phyloP scores from a whole-genome alignment of 2,329 filamentous ascomycete species.

The Ceratocystis albifundus region DNA sequence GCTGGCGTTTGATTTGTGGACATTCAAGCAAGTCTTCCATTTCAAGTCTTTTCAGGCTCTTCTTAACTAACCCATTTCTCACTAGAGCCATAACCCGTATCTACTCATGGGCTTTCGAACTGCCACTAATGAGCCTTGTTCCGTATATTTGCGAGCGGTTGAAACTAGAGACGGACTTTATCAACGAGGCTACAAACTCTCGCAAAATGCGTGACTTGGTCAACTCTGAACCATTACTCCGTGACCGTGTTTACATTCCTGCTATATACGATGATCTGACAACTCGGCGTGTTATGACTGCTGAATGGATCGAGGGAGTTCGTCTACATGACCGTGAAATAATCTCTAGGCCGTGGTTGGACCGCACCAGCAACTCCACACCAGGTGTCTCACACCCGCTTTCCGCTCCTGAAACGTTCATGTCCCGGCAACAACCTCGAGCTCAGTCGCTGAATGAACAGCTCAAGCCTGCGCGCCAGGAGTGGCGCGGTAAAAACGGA shows the following conservation, averaged over 20 bases:
- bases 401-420: conserved; percentile 37
- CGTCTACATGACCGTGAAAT: conserved; percentile 83
- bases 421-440: conserved; percentile 36
- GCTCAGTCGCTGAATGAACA: conserved; percentile 45
- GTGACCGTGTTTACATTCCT: conserved; percentile 77
- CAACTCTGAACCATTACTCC: conserved; percentile 60
- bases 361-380: conserved; percentile 62
- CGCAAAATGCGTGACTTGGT: conserved; percentile 72
- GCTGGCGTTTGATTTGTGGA: conserved; percentile 89
- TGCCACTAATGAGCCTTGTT: conserved; percentile 83
- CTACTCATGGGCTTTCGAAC: conserved; percentile 79
- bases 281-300: conserved; percentile 74
- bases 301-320: conserved; percentile 95
- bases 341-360: conserved; percentile 66
- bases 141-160: conserved; percentile 91
- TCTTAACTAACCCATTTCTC: neutral
- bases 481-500: conserved; percentile 61
- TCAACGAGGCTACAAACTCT: conserved; percentile 81
- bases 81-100: conserved; percentile 62
- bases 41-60: neutral
- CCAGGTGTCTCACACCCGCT: conserved; percentile 63
- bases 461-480: conserved; percentile 67
- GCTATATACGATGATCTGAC: conserved; percentile 72
- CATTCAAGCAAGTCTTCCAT: conserved; percentile 58
- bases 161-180: conserved; percentile 85